phyloP scores from a whole-genome alignment of 495 filamentous ascomycete genomes.

The Acidiella bohemica region DNA sequence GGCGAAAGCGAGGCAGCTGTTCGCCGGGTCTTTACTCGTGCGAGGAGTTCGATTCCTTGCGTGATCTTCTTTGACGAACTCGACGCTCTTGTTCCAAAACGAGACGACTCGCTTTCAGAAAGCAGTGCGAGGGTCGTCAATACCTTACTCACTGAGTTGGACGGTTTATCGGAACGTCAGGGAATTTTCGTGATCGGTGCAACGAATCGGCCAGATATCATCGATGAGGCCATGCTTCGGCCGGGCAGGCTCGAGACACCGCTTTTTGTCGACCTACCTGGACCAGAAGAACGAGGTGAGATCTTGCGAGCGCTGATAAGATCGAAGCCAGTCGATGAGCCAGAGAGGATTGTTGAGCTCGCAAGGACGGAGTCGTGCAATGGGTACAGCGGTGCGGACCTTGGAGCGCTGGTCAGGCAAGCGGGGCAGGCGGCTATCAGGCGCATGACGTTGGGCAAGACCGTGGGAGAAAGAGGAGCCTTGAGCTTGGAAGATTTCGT shows the following conservation, averaged over 20 bases:
- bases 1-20: conserved; percentile 90
- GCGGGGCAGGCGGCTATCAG: conserved; percentile 67
- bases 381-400: conserved; percentile 84
- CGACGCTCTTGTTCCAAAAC: conserved; percentile 76
- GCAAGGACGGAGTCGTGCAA: conserved; percentile 51
- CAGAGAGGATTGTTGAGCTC: conserved; percentile 33
- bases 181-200: conserved; percentile 94
- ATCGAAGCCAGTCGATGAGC: conserved; percentile 39
- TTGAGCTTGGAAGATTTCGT: conserved; percentile 54
- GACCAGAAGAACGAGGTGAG: conserved; percentile 62
- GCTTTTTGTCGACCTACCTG: conserved; percentile 81
- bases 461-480: too few relatives aligned
- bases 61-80: conserved; percentile 98
- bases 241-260: conserved; percentile 81
- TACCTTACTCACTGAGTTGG: conserved; percentile 89
- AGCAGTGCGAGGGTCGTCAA: conserved; percentile 84
- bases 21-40: conserved; percentile 81
- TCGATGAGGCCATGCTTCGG: conserved; percentile 88
- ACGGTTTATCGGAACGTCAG: conserved; percentile 64
- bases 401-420: conserved; percentile 61
- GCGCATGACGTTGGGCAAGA: conserved; percentile 30
- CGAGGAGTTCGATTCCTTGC: conserved; percentile 74
- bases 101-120: conserved; percentile 70
- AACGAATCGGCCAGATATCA: conserved; percentile 91
- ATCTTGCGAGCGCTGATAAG: conserved; percentile 68